Evolutionary conservation across 768 basidiomycete species (phyloP), one percentile per base, ranked within the genome.

Genomic region (Cyathus striatus): DNA sequence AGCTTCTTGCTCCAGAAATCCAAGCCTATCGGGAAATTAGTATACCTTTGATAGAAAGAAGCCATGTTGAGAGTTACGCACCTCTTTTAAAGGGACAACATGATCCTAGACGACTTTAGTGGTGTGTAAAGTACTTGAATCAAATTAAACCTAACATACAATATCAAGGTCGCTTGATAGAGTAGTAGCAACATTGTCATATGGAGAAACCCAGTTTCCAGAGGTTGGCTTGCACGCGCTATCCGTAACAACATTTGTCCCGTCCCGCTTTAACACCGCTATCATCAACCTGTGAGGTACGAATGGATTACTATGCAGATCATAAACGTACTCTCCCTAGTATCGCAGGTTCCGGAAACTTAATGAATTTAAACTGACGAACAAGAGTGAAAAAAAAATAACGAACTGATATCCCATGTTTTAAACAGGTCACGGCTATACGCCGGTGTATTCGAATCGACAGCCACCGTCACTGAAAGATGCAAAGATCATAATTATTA

Each of bases 341-440:
- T 74, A 49, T 76, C 64, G 52, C 76, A 78, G 6, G 56, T 70
- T 10, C 74, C 73, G 3, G 66, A 68, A 42, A 76, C 73, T 74
- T 42, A 34, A 33, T 25, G 22, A 6, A 35, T 13, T 42, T 10
- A 46, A 43, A 3, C 32, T n/a, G 7, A 5, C 44, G 10, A 34
- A 9, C 35, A 38, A 23, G 16, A 20, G 17, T 27, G 13, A 14
- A 35, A 22, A 16, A 7, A 16, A 21, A 44, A 30, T 26, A 21
- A 62, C 69, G 20, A 17, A 74, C 72, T 70, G 42, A 53, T 70
- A 44, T 72, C 65, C 74, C 75, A 76, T 6, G 64, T 68, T 51
- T 69, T 66, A 63, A 76, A 77, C 41, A 60, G 45, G 44, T 56
- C 52, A 10, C 75, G 50, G 18, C 45, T 43, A 47, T 73, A 72